Conservation (phyloP, 2,329 filamentous ascomycete genomes). For the Diplodia scrobiculata region DNA sequence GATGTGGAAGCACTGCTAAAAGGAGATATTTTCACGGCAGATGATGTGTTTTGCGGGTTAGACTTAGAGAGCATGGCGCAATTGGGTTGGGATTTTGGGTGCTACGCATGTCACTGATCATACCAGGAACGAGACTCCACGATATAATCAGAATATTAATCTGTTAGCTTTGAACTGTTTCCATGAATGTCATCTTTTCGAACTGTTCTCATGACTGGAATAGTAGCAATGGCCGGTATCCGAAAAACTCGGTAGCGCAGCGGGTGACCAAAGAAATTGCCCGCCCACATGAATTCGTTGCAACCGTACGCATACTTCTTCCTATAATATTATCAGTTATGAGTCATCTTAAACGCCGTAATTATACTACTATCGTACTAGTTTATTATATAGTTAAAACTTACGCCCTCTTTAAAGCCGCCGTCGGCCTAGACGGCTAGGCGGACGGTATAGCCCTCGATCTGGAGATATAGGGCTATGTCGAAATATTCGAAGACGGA, state of each 20-base stretch:
- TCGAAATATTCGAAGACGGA: constrained; percentile 80
- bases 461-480: constrained; percentile 71
- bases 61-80: constrained; percentile 37
- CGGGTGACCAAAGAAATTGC: too few relatives aligned
- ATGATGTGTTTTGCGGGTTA: constrained; percentile 25
- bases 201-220: too few relatives aligned
- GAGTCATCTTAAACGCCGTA: too few relatives aligned
- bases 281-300: constrained; percentile 60
- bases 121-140: background rate
- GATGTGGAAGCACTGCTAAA: constrained; percentile 32
- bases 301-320: constrained; percentile 74
- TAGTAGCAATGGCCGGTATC: too few relatives aligned
- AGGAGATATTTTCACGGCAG: constrained; percentile 26
- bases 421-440: constrained; percentile 68
- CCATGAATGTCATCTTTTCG: background rate
- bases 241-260: too few relatives aligned
- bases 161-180: background rate
- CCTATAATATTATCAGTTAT: constrained; percentile 35
- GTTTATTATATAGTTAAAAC: constrained; percentile 71
- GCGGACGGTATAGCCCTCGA: constrained; percentile 67
- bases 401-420: constrained; percentile 74
- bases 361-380: constrained; percentile 58
- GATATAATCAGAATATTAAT: background rate
- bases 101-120: background rate
- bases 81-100: constrained; percentile 39